Percentiles rank a stretch among this genome's conserved stretches.
Evolutionary conservation across 2,329 filamentous ascomycete genomes (phyloP).

Genomic region (Mariannaea elegans): DNA sequence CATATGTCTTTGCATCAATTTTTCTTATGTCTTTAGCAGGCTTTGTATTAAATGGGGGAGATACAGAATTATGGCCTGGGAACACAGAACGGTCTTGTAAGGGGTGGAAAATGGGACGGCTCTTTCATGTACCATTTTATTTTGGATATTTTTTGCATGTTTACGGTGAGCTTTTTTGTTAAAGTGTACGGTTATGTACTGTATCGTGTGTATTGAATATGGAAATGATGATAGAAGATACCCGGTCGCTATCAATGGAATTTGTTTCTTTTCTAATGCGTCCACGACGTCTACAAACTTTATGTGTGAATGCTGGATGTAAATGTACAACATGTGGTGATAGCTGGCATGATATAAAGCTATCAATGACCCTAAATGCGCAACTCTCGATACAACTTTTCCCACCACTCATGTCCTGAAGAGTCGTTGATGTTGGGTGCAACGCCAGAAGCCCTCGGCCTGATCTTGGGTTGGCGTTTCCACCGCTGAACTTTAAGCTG

Average conservation of each 20-base stretch:
- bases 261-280: no score
- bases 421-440: slow-evolving; percentile 33
- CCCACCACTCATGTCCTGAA: slow-evolving; percentile 40
- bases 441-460: slow-evolving; percentile 26
- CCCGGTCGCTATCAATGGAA: slow-evolving; percentile 10
- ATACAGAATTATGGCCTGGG: slow-evolving; percentile 9
- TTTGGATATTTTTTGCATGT: slow-evolving; percentile 21
- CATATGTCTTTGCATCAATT: not conserved
- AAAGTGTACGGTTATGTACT: slow-evolving; percentile 26
- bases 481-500: slow-evolving; percentile 37
- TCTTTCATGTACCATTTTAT: slow-evolving; percentile 18
- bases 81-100: slow-evolving; percentile 29
- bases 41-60: not conserved
- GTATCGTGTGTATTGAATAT: slow-evolving; percentile 9
- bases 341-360: slow-evolving; percentile 4
- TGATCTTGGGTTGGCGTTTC: slow-evolving; percentile 35
- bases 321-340: not conserved
- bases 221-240: slow-evolving; percentile 13
- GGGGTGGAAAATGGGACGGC: slow-evolving; percentile 11
- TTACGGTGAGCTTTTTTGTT: slow-evolving; percentile 16
- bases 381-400: slow-evolving; percentile 41
- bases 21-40: slow-evolving; percentile 19
- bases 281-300: no score
- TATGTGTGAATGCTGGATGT: not conserved
- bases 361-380: slow-evolving; percentile 33